A percentile compares a stretch with the other conserved stretches of the same genome.
Evolutionary conservation across 176 grass and related monocot species (phyloP).

Genomic region (Aegilops sharonensis): DNA sequence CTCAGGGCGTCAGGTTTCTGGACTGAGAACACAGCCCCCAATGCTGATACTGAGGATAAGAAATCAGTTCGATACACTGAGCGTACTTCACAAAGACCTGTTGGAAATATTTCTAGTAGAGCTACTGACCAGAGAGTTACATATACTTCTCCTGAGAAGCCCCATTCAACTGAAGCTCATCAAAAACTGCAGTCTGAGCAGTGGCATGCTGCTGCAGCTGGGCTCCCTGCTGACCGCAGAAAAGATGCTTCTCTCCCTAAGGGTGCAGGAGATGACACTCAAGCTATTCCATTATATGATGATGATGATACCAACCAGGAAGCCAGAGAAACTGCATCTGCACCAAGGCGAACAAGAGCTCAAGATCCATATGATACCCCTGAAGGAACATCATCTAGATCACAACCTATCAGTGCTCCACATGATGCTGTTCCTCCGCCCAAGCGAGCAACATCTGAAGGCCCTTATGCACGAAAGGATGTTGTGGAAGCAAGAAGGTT

Average conservation of each 20-base stretch:
- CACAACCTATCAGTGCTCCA: not conserved
- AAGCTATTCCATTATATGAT: not conserved
- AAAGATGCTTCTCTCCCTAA: not conserved
- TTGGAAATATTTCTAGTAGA: not conserved
- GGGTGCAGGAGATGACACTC: not conserved
- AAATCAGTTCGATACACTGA: conserved; percentile 1
- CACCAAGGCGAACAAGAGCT: not conserved
- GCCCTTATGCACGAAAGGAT: conserved; percentile 16
- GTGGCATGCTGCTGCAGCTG: conserved; percentile 24
- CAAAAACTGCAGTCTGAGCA: conserved; percentile 11
- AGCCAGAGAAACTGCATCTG: conserved; percentile 10
- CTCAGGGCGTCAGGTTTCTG: conserved; percentile 1
- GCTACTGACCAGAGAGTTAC: not conserved
- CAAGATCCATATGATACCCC: conserved; percentile 19
- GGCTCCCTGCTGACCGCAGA: not conserved
- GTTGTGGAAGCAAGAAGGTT: not conserved
- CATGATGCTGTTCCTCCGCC: not conserved
- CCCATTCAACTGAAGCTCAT: not conserved
- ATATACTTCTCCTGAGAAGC: conserved; percentile 8
- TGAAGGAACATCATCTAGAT: conserved; percentile 12
- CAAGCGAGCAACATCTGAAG: conserved; percentile 5
- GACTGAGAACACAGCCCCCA: conserved; percentile 2
- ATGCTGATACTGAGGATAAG: conserved; percentile 19
- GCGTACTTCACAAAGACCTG: not conserved
- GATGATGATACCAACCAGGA: not conserved